Evolutionary conservation across 2,329 filamentous ascomycete species (phyloP), one percentile per base, ranked within the genome.

Genomic region (Fusarium ramigenum): DNA sequence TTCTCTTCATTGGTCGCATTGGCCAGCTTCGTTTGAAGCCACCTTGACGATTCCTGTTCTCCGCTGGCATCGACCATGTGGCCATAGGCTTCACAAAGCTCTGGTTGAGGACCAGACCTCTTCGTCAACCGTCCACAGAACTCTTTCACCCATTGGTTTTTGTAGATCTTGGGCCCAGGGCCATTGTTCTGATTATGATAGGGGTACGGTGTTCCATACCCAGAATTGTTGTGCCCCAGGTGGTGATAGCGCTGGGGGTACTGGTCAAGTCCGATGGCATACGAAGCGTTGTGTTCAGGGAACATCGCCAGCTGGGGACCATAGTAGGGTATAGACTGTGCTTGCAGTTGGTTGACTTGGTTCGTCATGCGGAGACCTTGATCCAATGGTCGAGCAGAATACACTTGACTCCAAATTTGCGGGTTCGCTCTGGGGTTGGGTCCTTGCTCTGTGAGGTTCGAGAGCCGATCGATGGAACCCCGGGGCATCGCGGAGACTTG

Each of bases 1-100:
- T 98, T 98, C 79, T 98, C 96, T 69, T 98, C 96, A 78, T 95
- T 97, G 80, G 97, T 98, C 62, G 96, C 96, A 4, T 91, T 93
- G 81, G 96, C 93, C 7, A 99, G 88, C 82, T 97, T 98, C 75
- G 93, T 90, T 80, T 99, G 96, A 66, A 99, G 97, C 81, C 98
- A 98, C 2, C 96, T 91, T 2, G 96, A 99, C 2, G 95, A 96
- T 76, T 97, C 93, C 80, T 98, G 96, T 79, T 99, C 96, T 21
- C 96, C 96, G 76, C 94, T 95, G 81, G 98, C 98, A 79, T 98
- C 96, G 2, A 97, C 95, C 42, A 98, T 90, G 78, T 97, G 91
- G 61, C 89, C 89, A 79, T 93, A 96, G 47, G 98, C 96, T 72
- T 97, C 93, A 87, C 93, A 95, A 15, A 99, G 86, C 77, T 97